phyloP scores from a whole-genome alignment of 345 rosid species.

The Citrus trifoliata region DNA sequence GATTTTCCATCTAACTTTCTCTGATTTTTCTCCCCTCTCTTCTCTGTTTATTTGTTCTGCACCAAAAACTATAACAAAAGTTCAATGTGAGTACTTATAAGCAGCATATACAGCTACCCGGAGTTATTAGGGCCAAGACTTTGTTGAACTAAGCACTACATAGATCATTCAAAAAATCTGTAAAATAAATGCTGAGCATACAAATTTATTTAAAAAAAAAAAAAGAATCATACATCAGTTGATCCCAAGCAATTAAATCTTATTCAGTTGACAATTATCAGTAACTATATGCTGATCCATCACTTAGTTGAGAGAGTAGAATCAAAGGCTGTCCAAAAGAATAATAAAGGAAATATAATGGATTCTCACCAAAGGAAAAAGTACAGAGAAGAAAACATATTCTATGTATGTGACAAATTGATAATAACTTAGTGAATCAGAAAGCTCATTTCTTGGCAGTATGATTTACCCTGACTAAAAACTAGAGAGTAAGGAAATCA shows the following conservation, averaged over 20 bases:
- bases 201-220: not conserved
- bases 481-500: not conserved
- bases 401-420: not conserved
- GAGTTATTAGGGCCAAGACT: not conserved
- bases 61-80: not conserved
- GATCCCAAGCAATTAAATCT: not conserved
- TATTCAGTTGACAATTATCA: not conserved
- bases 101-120: not conserved
- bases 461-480: not conserved
- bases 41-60: too few species aligned
- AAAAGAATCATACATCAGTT: not conserved
- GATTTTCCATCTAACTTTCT: not conserved
- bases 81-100: not conserved
- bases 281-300: not conserved
- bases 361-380: not conserved
- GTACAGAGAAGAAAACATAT: not conserved
- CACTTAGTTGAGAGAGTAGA: not conserved
- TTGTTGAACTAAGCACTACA: not conserved
- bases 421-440: not conserved
- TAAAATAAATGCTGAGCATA: not conserved
- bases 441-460: not conserved
- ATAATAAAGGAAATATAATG: not conserved
- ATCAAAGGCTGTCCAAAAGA: not conserved
- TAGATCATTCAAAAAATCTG: not conserved
- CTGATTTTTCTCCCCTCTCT: not conserved